These are phyloP conservation scores for Echites panduratus DNA, from an alignment of 257 asterid species.

Conservation along the genomic window DNA sequence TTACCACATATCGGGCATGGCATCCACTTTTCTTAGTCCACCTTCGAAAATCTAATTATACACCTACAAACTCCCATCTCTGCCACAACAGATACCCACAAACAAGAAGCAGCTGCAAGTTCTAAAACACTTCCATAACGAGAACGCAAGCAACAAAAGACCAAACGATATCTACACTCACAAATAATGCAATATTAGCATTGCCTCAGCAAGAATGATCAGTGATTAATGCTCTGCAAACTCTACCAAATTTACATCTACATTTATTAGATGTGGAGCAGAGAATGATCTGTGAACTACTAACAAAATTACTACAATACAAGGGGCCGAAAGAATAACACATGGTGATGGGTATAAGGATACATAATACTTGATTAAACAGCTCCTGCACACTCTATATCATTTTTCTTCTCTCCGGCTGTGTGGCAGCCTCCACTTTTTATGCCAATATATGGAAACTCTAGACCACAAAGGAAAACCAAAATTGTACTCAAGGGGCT, in stretches of 20 bases:
- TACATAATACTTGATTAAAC: constrained; percentile 2
- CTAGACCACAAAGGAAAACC: constrained; percentile 94
- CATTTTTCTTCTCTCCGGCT: constrained; percentile 31
- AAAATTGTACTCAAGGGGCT: constrained; percentile 70
- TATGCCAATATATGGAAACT: constrained; percentile 91
- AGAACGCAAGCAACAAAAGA: neutral
- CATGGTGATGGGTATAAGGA: neutral
- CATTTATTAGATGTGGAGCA: constrained; percentile 10
- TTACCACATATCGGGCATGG: too few relatives aligned
- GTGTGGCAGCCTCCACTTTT: constrained; percentile 83
- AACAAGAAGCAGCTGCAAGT: too few relatives aligned
- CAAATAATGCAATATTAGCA: neutral
- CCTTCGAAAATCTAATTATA: too few relatives aligned
- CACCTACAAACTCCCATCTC: too few relatives aligned
- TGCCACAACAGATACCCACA: too few relatives aligned
- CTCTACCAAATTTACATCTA: constrained; percentile 15
- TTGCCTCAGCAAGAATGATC: constrained; percentile 5
- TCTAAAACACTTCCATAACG: neutral
- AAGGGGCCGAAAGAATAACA: constrained; percentile 4
- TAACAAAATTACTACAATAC: constrained; percentile 12
- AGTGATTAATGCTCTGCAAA: neutral
- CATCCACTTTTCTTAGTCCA: too few relatives aligned
- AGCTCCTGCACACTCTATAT: constrained; percentile 14
- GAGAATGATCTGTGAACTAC: neutral
- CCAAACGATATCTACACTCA: neutral